Percentiles rank a stretch among this genome's conserved stretches.
Evolutionary conservation across 352 stramenopile genomes (phyloP).

Genomic region (Halophytophthora polymorphica): DNA sequence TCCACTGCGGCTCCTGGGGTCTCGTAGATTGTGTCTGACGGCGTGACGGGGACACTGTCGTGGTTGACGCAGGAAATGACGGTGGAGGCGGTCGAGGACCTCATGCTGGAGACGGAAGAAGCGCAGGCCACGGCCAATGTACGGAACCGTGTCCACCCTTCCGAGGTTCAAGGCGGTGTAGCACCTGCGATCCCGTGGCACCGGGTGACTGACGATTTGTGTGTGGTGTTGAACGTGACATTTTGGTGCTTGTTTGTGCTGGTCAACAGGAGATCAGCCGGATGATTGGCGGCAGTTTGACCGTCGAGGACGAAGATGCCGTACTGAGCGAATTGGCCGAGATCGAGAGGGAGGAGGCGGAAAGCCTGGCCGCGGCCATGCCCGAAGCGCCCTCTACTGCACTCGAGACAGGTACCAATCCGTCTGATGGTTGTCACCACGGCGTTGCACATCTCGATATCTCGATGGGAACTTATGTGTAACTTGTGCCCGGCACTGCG

Average conservation of each 20-base stretch:
- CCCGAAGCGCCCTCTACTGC: conserved; percentile 51
- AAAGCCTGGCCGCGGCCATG: conserved; percentile 45
- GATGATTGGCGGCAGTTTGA: conserved; percentile 73
- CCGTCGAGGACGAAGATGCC: conserved; percentile 81
- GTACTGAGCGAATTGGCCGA: conserved; percentile 82
- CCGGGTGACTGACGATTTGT: neutral
- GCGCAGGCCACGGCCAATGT: conserved; percentile 75
- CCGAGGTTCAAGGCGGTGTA: neutral
- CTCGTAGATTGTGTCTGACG: neutral
- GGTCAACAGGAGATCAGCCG: conserved; percentile 77
- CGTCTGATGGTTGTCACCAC: too few species aligned
- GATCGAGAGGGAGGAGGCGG: conserved; percentile 75
- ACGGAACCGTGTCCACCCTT: conserved; percentile 12
- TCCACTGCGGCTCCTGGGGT: too few species aligned
- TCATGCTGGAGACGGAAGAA: conserved; percentile 89
- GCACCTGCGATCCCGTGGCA: too few species aligned
- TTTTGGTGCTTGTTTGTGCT: conserved; percentile 2
- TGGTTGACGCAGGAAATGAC: conserved; percentile 67
- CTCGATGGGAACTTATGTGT: too few species aligned
- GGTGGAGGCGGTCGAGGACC: conserved; percentile 81
- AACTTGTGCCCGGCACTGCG: too few species aligned
- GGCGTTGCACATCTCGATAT: too few species aligned
- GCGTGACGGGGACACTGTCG: neutral
- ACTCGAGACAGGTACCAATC: conserved; percentile 40
- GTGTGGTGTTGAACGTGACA: conserved; percentile 5